phyloP scores from a whole-genome alignment of 345 rosid species.

The Cochlearia excelsa region DNA sequence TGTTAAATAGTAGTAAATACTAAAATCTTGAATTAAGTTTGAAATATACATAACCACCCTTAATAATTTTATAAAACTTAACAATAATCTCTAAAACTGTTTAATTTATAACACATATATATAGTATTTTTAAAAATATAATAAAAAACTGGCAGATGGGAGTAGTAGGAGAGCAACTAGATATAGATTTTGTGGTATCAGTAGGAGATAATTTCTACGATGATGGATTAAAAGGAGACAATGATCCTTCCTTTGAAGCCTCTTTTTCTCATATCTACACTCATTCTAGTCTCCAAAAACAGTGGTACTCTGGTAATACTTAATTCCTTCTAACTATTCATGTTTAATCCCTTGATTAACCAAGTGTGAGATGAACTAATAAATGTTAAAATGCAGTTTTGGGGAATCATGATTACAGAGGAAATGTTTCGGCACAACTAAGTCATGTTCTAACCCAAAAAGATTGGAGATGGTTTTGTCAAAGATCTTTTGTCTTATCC shows the following conservation, averaged over 20 bases:
- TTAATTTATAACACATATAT: too few relatives aligned
- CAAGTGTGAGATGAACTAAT: not conserved
- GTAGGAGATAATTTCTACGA: slow-evolving; percentile 86
- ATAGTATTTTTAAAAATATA: too few relatives aligned
- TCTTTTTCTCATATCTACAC: slow-evolving; percentile 64
- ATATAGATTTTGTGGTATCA: slow-evolving; percentile 59
- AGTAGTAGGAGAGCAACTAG: slow-evolving; percentile 52
- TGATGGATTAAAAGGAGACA: slow-evolving; percentile 46
- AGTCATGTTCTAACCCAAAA: slow-evolving; percentile 37
- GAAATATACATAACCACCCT: too few relatives aligned
- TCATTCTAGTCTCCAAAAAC: slow-evolving; percentile 69
- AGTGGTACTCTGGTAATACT: slow-evolving; percentile 65
- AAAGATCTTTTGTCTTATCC: slow-evolving; percentile 43
- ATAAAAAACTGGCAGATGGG: slow-evolving; percentile 58
- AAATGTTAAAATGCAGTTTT: slow-evolving; percentile 35
- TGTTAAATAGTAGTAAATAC: too few relatives aligned
- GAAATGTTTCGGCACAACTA: slow-evolving; percentile 43
- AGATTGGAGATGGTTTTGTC: slow-evolving; percentile 49
- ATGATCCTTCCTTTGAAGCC: slow-evolving; percentile 56
- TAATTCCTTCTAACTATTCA: not conserved
- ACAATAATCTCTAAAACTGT: too few relatives aligned
- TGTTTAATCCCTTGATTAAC: not conserved
- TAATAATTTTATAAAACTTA: too few relatives aligned
- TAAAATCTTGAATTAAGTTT: too few relatives aligned
- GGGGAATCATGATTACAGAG: slow-evolving; percentile 57